Percentiles rank a stretch among this genome's conserved stretches.
Conservation (phyloP, 768 basidiomycete species). For the Boletus rubescentipes region DNA sequence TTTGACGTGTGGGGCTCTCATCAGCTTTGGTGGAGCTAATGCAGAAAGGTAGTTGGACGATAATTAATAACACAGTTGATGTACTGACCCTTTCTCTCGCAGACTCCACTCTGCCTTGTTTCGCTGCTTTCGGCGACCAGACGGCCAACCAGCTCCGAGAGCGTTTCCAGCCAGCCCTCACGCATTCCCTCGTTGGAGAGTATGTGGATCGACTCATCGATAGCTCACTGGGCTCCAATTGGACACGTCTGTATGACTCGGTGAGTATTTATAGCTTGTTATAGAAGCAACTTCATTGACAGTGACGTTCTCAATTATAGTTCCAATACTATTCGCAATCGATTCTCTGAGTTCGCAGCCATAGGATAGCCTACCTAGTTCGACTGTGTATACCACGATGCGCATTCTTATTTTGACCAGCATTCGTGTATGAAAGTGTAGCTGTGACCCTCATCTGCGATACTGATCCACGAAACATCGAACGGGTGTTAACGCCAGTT, state of each 20-base stretch:
- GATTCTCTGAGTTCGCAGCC: constrained; percentile 52
- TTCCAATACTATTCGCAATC: constrained; percentile 95
- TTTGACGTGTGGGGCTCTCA: constrained; percentile 2
- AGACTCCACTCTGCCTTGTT: constrained; percentile 93
- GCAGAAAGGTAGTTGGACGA: constrained; percentile 74
- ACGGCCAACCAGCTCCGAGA: constrained; percentile 87
- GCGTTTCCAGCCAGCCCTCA: constrained; percentile 89
- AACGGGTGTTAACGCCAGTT: neutral
- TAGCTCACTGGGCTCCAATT: constrained; percentile 86
- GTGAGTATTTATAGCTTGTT: constrained; percentile 42
- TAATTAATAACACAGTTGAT: neutral
- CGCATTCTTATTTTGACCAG: neutral
- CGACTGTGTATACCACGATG: neutral
- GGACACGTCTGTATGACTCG: constrained; percentile 96
- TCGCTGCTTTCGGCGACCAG: constrained; percentile 85
- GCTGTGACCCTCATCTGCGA: neutral
- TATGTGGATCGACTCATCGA: constrained; percentile 90
- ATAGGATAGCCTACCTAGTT: constrained; percentile 2
- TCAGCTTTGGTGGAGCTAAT: constrained; percentile 90
- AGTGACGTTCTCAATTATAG: constrained; percentile 37
- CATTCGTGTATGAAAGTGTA: constrained; percentile 2
- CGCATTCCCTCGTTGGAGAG: constrained; percentile 80
- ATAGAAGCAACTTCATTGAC: neutral
- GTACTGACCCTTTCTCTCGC: neutral
- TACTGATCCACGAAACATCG: neutral